Conservation (phyloP, 352 stramenopile genomes). For the Globisporangium perplexum region DNA sequence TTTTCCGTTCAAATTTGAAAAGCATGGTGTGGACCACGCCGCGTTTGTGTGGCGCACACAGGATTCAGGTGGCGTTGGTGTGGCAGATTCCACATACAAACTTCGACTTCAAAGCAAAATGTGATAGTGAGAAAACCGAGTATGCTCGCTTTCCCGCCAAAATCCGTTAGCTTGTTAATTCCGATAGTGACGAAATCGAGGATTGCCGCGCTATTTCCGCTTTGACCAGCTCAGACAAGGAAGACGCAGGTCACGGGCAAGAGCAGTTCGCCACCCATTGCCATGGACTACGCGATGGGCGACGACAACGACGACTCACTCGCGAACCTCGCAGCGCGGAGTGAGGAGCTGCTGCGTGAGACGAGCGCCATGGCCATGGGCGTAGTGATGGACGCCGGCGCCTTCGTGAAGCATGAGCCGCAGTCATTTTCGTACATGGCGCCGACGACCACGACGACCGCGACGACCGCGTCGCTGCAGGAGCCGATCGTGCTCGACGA, state of each 20-base stretch:
- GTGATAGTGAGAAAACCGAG: neutral
- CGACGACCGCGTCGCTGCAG: neutral
- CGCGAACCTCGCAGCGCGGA: neutral
- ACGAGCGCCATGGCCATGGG: neutral
- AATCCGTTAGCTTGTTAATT: neutral
- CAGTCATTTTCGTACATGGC: neutral
- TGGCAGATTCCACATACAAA: neutral
- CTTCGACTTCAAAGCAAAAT: neutral
- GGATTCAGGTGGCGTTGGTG: neutral
- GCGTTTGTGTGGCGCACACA: neutral
- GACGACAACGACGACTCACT: conserved; percentile 1
- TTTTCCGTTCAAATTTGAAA: conserved; percentile 5
- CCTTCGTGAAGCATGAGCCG: neutral
- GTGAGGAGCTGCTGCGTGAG: neutral
- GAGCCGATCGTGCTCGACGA: conserved; percentile 7
- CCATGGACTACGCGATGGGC: neutral
- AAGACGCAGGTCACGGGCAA: neutral
- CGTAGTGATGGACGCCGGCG: neutral
- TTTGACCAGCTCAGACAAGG: neutral
- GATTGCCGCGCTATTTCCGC: neutral
- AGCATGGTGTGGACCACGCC: neutral
- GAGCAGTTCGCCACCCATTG: neutral
- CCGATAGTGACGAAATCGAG: neutral
- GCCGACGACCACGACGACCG: conserved; percentile 9
- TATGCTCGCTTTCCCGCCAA: neutral